Evolutionary conservation across 176 grass and related monocot genomes (phyloP), one percentile per base, ranked within the genome.

Genomic region (Chrysopogon serrulatus): DNA sequence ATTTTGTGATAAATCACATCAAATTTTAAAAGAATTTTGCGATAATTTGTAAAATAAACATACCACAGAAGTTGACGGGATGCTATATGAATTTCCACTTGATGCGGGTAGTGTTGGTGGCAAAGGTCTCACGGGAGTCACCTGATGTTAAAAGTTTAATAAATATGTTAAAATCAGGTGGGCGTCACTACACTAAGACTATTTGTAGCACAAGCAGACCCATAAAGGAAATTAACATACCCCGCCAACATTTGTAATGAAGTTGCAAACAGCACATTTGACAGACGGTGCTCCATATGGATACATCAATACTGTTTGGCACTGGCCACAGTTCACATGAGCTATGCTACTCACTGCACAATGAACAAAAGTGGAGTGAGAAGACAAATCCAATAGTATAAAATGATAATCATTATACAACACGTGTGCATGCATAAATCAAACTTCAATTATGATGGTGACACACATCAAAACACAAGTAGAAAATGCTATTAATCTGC

Each of bases 181-280:
- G 23, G 12, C 48, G 39, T 82, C 11, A 44, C 65, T 65, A 24
- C 44, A 53, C 68, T 63, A 35, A 28, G 1, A 51, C 30, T 49
- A 75, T 85, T 71, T 41, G 13, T 30, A 88, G 78, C 45, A 83
- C 8, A 57, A 81, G 79, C 48, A 65, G 28, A 77, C 14, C 61
- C 24, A 62, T 12, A 43, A 41, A 75, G 56, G 39, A 78, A 66
- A 47, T 48, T 48, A 71, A 72, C 79, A 34, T 95, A 98, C 96
- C 71, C 78, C 86, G 42, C 81, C 87, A 68, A 90, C 84, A 65
- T 88, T 86, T 48, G 87, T 63, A 63, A 63, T 77, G 57, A 90
- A 94, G 86, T 98, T 90, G 89, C 93, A 98, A 83, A 91, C 73
- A 14, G 96, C 86, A 34, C 96, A 98, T 92, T 94, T 98, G 53